Conservation (phyloP, 306 rosid genomes). For the Prunus davidiana region DNA sequence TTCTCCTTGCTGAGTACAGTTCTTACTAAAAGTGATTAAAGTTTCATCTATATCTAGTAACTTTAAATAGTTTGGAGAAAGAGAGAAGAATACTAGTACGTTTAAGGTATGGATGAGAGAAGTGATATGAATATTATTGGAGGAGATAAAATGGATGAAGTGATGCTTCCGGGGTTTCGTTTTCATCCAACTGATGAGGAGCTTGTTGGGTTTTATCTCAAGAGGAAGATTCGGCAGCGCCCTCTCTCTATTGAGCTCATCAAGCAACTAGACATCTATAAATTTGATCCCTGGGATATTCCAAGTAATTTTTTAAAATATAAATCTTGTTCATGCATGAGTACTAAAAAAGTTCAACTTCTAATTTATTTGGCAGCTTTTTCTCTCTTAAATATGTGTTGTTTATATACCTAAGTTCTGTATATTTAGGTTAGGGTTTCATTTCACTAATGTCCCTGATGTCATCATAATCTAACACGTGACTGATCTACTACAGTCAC, state of each 20-base stretch:
- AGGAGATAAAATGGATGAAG: slow-evolving; percentile 63
- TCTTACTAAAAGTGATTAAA: no score
- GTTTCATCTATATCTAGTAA: no score
- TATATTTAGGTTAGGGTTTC: not conserved
- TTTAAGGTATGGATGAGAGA: slow-evolving; percentile 30
- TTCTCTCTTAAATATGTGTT: not conserved
- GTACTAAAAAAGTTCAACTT: not conserved
- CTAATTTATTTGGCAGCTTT: not conserved
- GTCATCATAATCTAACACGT: no score
- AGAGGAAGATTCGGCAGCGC: slow-evolving; percentile 70
- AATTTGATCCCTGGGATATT: slow-evolving; percentile 96
- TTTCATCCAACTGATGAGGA: slow-evolving; percentile 99
- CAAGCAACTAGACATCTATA: slow-evolving; percentile 88
- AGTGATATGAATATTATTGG: not conserved
- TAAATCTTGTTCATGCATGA: not conserved
- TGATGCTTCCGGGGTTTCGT: slow-evolving; percentile 88
- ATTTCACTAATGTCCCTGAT: not conserved
- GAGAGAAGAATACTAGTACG: not conserved
- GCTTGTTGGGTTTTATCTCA: slow-evolving; percentile 88
- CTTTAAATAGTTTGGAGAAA: no score
- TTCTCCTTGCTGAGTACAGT: not conserved
- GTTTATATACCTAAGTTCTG: not conserved
- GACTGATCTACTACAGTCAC: no score
- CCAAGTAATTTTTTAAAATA: slow-evolving; percentile 57
- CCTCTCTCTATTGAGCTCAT: slow-evolving; percentile 89